These are phyloP conservation scores for Curvularia lunata DNA, from an alignment of 2,329 filamentous ascomycete genomes.

Conservation along the genomic window DNA sequence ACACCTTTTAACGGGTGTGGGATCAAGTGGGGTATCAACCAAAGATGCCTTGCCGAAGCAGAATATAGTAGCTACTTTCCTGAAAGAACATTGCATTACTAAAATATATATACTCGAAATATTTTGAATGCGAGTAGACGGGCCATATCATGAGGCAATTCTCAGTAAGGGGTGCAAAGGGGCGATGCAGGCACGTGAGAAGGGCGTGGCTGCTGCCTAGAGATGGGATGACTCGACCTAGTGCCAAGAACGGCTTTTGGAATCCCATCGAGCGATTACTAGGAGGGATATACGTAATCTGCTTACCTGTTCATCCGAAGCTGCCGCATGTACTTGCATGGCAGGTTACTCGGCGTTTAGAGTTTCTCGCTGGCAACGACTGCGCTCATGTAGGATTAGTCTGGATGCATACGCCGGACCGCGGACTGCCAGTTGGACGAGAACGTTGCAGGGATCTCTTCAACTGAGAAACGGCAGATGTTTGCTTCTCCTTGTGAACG, in stretches of 20 bases:
- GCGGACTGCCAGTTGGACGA: background rate
- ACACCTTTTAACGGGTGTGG: background rate
- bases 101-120: background rate
- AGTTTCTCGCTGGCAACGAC: background rate
- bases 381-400: background rate
- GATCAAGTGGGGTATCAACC: too few species aligned
- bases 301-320: background rate
- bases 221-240: background rate
- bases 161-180: too few species aligned
- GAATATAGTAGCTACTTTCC: conserved; percentile 5
- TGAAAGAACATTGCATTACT: background rate
- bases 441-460: background rate
- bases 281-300: background rate
- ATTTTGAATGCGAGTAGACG: background rate
- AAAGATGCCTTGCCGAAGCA: background rate
- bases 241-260: background rate
- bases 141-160: too few species aligned
- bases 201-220: background rate
- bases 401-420: background rate
- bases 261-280: background rate
- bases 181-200: background rate
- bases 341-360: background rate
- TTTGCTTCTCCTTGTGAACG: background rate
- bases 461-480: background rate
- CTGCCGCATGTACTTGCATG: background rate